These are phyloP conservation scores for Triangularia verruculosa DNA, from an alignment of 2,329 filamentous ascomycete genomes.

Conservation along the genomic window DNA sequence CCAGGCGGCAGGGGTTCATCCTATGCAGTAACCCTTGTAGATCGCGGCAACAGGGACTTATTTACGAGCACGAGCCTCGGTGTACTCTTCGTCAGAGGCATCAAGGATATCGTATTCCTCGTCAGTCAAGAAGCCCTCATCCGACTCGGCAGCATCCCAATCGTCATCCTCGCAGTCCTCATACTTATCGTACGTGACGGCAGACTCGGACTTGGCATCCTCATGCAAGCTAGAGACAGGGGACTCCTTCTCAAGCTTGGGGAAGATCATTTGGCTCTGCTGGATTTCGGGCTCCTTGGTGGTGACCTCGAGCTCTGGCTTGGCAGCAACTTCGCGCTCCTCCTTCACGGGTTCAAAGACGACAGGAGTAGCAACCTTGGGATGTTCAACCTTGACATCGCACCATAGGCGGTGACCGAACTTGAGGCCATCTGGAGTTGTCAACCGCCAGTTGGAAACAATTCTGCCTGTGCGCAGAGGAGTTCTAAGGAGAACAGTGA, in stretches of 20 bases:
- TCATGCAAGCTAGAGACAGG: slow-evolving; percentile 77
- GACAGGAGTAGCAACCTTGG: slow-evolving; percentile 31
- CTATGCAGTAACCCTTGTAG: neutral
- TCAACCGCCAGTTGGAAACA: slow-evolving; percentile 96
- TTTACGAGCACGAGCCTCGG: slow-evolving; percentile 52
- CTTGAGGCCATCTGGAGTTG: slow-evolving; percentile 71
- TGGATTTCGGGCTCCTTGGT: slow-evolving; percentile 10
- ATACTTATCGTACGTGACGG: slow-evolving; percentile 43
- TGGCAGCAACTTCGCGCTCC: slow-evolving; percentile 49
- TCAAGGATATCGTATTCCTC: slow-evolving; percentile 98
- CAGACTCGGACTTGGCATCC: slow-evolving; percentile 44
- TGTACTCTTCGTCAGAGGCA: slow-evolving; percentile 84
- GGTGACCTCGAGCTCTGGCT: slow-evolving; percentile 14
- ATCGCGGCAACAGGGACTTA: slow-evolving; percentile 23
- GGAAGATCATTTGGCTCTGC: slow-evolving; percentile 86
- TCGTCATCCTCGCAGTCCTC: slow-evolving; percentile 59
- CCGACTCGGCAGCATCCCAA: slow-evolving; percentile 56
- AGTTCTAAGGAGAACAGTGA: slow-evolving; percentile 81
- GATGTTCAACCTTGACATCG: slow-evolving; percentile 68
- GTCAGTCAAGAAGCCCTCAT: slow-evolving; percentile 85
- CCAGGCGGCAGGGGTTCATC: neutral
- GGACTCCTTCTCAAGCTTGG: slow-evolving; percentile 91
- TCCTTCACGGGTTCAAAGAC: slow-evolving; percentile 17
- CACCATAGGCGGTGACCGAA: slow-evolving; percentile 97
- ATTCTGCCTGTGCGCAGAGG: slow-evolving; percentile 72